Evolutionary conservation across 148 eudicot genomes (phyloP).

Genomic region (Camellia lanceoleosa): DNA sequence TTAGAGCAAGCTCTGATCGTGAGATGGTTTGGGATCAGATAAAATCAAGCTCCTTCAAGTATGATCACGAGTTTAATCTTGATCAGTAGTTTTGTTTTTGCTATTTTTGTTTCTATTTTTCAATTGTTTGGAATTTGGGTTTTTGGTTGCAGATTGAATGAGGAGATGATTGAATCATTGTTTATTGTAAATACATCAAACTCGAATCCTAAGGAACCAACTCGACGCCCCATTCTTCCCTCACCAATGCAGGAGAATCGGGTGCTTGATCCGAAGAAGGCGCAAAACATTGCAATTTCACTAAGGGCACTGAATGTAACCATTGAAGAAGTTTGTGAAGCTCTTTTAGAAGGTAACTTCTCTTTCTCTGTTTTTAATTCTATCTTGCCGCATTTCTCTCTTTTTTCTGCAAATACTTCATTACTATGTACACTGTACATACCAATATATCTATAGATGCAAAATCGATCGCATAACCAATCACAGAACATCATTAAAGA

Average conservation of each 20-base stretch:
- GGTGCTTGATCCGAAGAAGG: slow-evolving; percentile 93
- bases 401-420: not conserved
- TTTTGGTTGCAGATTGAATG: slow-evolving; percentile 65
- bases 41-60: slow-evolving; percentile 93
- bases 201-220: slow-evolving; percentile 47
- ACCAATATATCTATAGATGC: not conserved
- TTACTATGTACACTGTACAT: not conserved
- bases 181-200: slow-evolving; percentile 68
- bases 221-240: slow-evolving; percentile 42
- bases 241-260: slow-evolving; percentile 57
- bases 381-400: not conserved
- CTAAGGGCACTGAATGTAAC: slow-evolving; percentile 87
- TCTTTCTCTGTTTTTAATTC: not conserved
- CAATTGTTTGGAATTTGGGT: slow-evolving; percentile 10
- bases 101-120: not conserved
- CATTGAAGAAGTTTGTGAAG: slow-evolving; percentile 90
- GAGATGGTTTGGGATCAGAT: slow-evolving; percentile 99
- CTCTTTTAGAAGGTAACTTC: slow-evolving; percentile 78
- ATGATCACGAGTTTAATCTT: slow-evolving; percentile 17
- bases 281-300: slow-evolving; percentile 90
- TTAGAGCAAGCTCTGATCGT: slow-evolving; percentile 88
- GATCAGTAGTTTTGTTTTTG: slow-evolving; percentile 8
- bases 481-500: too few relatives aligned
- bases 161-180: slow-evolving; percentile 95
- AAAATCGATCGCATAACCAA: too few relatives aligned